Evolutionary conservation across 371 early-diverging fungal species (phyloP), one percentile per base, ranked within the genome.

Genomic region (Saksenaea oblongispora): DNA sequence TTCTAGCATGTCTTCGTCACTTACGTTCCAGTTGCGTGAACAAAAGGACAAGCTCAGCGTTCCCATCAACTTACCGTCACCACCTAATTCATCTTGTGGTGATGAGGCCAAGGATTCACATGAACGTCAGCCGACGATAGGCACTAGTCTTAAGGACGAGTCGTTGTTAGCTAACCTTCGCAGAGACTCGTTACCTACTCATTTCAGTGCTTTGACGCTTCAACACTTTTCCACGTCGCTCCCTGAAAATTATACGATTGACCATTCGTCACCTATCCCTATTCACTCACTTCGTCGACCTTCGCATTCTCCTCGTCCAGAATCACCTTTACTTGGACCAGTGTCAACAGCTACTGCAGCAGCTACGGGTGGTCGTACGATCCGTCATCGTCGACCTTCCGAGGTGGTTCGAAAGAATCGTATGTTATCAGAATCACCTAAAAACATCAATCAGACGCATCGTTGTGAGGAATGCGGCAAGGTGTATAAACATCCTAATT

Each of bases 381-480:
- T 73, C 54, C 79, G 76, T 39, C 66, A 58, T n/a, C 59, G 61
- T 42, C 59, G 60, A 28, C 61, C 47, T 34, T 65, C 66, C 28
- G 66, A 65, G 60, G 56, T 37, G 8, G 37, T n/a, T 39, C 56
- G 62, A 44, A 61, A 61, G 67, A 62, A 42, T 63, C 75, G 31
- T 67, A 61, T 61, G 27, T 54, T 57, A 35, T 65, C 66, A 15
- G 62, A 65, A 54, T 57, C 51, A 5, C 59, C 55, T 34, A 59
- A 39, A 37, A 36, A 28, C 28, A 53, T 34, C 58, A 44, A 65
- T n/a, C 71, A 65, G 11, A 58, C 59, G 28, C 65, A 72, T 54
- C 69, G 79, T 56, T 91, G 91, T 56, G 70, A 79, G 22, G 84
- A 82, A 24, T 91, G 91, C 72, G 89, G 89, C 57, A 91, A 91